Percentiles rank a stretch among this genome's conserved stretches.
Conservation (phyloP, 164 flowering plant genomes). For the Vitis vinifera region DNA sequence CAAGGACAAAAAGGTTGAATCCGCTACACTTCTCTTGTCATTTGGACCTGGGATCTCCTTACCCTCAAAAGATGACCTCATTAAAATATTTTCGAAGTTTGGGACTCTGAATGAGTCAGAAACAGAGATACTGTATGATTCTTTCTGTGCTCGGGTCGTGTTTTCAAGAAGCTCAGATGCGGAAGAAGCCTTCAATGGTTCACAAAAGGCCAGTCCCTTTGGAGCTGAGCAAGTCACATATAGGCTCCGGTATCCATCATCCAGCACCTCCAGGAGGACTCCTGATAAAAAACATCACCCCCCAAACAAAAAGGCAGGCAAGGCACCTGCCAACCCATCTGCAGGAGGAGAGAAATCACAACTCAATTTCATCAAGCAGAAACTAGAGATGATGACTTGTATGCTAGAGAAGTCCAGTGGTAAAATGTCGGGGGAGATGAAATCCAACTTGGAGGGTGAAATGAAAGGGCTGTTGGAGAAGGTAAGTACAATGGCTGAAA, state of each 20-base stretch:
- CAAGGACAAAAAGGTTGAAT: constrained; percentile 7
- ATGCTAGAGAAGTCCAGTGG: constrained; percentile 36
- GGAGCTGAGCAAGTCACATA: constrained; percentile 20
- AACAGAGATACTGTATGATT: constrained; percentile 26
- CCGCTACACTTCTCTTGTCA: constrained; percentile 29
- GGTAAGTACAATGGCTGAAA: constrained; percentile 20
- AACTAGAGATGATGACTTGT: constrained; percentile 31
- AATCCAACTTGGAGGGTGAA: constrained; percentile 31
- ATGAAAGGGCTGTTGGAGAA: constrained; percentile 34
- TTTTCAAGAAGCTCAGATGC: constrained; percentile 36
- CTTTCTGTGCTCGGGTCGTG: constrained; percentile 28
- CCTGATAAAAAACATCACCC: no score
- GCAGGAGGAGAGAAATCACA: constrained; percentile 12
- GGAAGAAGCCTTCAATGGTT: constrained; percentile 33
- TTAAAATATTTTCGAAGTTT: constrained; percentile 30
- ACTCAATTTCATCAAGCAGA: constrained; percentile 26
- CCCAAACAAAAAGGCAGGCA: neutral
- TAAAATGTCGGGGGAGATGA: constrained; percentile 23
- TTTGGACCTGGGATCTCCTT: constrained; percentile 37
- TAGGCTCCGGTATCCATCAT: constrained; percentile 18
- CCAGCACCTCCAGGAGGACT: neutral
- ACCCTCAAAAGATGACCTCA: constrained; percentile 47
- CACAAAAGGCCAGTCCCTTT: constrained; percentile 27
- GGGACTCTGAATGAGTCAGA: constrained; percentile 35
- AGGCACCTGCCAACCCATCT: constrained; percentile 2